These are phyloP conservation scores for Sequoiadendron giganteum DNA, from an alignment of 75 land plant species.

Conservation along the genomic window DNA sequence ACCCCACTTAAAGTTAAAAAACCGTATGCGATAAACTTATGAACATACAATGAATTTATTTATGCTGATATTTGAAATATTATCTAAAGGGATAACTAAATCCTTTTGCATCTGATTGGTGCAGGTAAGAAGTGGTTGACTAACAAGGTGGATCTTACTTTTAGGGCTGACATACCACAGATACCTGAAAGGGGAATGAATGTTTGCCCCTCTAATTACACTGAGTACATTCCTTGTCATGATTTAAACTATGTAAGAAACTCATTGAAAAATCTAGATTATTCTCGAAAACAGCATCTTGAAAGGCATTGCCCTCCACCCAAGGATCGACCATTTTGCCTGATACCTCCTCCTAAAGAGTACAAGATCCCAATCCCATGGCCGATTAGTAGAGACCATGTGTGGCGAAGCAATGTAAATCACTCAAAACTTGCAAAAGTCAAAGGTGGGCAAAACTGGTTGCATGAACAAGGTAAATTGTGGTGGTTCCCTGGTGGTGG, in stretches of 20 bases:
- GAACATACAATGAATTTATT: not conserved
- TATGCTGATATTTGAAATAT: not conserved
- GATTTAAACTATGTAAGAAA: constrained; percentile 33
- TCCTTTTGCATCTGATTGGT: constrained; percentile 6
- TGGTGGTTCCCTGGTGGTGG: constrained; percentile 98
- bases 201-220: constrained; percentile 59
- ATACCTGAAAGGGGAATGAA: constrained; percentile 55
- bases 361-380: constrained; percentile 77
- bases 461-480: constrained; percentile 61
- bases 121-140: constrained; percentile 34
- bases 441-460: constrained; percentile 97
- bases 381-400: constrained; percentile 77
- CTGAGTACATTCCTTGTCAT: constrained; percentile 87
- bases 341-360: constrained; percentile 76
- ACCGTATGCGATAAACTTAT: not conserved
- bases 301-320: constrained; percentile 85
- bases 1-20: not conserved
- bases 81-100: not conserved
- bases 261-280: constrained; percentile 37
- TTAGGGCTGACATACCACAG: constrained; percentile 25
- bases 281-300: constrained; percentile 53
- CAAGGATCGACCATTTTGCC: constrained; percentile 63
- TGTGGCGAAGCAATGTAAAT: constrained; percentile 87
- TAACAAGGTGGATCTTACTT: constrained; percentile 52
- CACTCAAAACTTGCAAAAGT: constrained; percentile 83